Base-by-base conservation (phyloP, 2,329 filamentous ascomycete genomes). In the Beauveria brongniartii region DNA sequence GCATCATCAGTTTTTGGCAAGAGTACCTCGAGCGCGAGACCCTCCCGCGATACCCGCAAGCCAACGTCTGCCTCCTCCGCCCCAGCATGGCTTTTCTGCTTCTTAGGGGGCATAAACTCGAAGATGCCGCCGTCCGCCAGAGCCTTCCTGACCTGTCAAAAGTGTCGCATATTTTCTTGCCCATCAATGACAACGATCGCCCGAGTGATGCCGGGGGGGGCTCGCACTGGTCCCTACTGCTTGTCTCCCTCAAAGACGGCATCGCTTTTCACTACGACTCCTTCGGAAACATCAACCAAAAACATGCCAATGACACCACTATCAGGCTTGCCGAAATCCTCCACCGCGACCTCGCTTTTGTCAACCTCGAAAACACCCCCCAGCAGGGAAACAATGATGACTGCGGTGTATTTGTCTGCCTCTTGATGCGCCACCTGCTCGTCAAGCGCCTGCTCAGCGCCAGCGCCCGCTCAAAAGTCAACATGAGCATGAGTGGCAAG, bases 1-100 rank as follows among this genome's bases (percentile, higher is more conserved):
- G 96, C 78, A 92, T 92, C 68, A 97, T 99, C 66, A 88, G 91
- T 55, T 97, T 99, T 72, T 99, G 94, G 93, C 90, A 97, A 82
- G 93, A 97, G 82, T 96, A 86, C 72, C 86, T 99, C 65, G 94
- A 99, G 74, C 90, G 87, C 64, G 93, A 97, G 78, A 87, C 91
- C 63, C 86, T 99, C 30, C 79, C 80, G 34, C 84, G 86, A 67
- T 96, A 89, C 71, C 90, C 90, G 10, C 86, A 90, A 70, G 91
- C 91, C 22, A 85, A 91, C 65, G 96, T 99, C 71, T 82, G 93
- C 63, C 89, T 99, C 61, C 86, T 99, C 30, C 90, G 93, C 14
- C 94, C 94, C 1, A 90, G 88, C 69, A 96, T 97, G 90, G 88
- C 90, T 60, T 95, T 94, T 72, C 86, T 97, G 74, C 84, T 97